phyloP scores from a whole-genome alignment of 1,139 yeast species.

The Suzukiozyma palmioleophila region DNA sequence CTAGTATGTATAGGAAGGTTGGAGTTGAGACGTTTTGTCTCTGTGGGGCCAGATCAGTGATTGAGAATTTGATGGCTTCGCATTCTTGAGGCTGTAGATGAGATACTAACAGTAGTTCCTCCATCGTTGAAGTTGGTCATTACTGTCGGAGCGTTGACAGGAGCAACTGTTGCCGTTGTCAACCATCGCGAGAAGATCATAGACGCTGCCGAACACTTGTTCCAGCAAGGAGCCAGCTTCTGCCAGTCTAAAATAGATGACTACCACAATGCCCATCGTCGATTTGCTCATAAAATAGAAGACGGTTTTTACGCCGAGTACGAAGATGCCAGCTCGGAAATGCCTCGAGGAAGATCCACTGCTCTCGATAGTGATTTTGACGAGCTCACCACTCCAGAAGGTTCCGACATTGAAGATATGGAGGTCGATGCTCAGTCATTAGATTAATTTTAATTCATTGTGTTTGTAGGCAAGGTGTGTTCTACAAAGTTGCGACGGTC shows the following conservation, averaged over 20 bases:
- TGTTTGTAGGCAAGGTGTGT: too few species aligned
- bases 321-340: conserved; percentile 4
- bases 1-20: too few species aligned
- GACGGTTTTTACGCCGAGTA: conserved; percentile 13
- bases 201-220: conserved; percentile 27
- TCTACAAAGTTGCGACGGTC: neutral
- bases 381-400: conserved; percentile 25
- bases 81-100: too few species aligned
- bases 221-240: conserved; percentile 33
- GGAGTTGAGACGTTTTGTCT: neutral
- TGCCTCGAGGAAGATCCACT: conserved; percentile 4
- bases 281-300: conserved; percentile 28
- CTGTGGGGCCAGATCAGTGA: neutral
- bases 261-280: conserved; percentile 15
- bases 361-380: conserved; percentile 12
- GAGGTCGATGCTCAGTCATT: conserved; percentile 9
- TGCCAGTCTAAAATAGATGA: conserved; percentile 27
- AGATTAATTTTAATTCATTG: conserved; percentile 6
- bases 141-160: conserved; percentile 35
- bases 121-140: conserved; percentile 37
- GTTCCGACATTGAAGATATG: conserved; percentile 14
- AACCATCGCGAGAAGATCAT: conserved; percentile 30
- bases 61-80: neutral
- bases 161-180: conserved; percentile 35
- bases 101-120: conserved; percentile 23